Conservation (phyloP, 2,329 filamentous ascomycete species). For the Venturia carpophila region DNA sequence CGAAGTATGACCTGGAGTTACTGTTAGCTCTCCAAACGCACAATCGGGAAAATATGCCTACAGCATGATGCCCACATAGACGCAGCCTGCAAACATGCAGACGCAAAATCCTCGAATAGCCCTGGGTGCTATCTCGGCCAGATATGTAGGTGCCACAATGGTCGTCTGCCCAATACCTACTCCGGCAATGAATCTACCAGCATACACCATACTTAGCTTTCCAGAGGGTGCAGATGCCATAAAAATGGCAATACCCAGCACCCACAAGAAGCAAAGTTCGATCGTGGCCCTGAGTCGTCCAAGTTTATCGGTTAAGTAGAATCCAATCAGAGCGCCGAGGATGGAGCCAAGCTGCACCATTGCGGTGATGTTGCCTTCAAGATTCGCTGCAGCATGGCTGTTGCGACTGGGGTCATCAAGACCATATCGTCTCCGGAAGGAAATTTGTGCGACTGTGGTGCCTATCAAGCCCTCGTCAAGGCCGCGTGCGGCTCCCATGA, state of each 20-base stretch:
- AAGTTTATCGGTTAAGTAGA: conserved; percentile 41
- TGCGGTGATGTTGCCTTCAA: conserved; percentile 59
- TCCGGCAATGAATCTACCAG: conserved; percentile 58
- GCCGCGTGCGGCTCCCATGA: conserved; percentile 69
- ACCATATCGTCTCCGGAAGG: conserved; percentile 33
- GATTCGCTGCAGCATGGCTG: conserved; percentile 28
- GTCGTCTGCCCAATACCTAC: conserved; percentile 60
- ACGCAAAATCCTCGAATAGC: conserved; percentile 66
- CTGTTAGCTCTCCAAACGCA: not conserved
- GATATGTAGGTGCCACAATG: conserved; percentile 50
- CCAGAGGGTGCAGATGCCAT: conserved; percentile 31
- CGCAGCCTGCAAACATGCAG: conserved; percentile 60
- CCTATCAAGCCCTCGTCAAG: conserved; percentile 75
- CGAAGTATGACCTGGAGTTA: conserved; percentile 54
- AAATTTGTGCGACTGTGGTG: conserved; percentile 46
- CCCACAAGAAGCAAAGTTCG: conserved; percentile 36
- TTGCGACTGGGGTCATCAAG: conserved; percentile 28
- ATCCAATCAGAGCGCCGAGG: conserved; percentile 57
- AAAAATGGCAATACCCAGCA: conserved; percentile 36
- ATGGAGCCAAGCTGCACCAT: conserved; percentile 79
- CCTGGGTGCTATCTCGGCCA: conserved; percentile 63
- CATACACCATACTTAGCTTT: conserved; percentile 47
- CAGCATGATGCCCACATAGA: conserved; percentile 70
- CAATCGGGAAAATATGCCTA: not conserved
- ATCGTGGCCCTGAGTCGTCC: conserved; percentile 38